Conservation (phyloP, 2,329 filamentous ascomycete species). For the Diplodia intermedia region DNA sequence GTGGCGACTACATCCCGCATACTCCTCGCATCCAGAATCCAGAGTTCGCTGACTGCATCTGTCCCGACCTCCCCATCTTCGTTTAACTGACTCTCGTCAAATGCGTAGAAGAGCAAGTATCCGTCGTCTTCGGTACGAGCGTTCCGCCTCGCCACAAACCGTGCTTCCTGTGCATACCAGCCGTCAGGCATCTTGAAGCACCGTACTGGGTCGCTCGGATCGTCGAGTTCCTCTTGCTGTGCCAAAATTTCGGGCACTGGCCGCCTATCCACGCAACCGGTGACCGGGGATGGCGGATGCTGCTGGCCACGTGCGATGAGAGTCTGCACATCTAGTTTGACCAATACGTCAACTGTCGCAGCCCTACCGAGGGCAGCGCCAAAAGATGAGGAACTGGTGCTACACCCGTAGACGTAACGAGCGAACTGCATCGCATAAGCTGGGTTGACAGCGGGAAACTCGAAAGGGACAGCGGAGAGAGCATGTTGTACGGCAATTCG, state of each 20-base stretch:
- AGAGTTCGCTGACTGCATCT: conserved; percentile 64
- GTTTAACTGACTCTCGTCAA: conserved; percentile 71
- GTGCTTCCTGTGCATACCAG: conserved; percentile 71
- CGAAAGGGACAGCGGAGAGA: conserved; percentile 69
- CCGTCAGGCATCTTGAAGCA: conserved; percentile 67
- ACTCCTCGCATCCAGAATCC: conserved; percentile 69
- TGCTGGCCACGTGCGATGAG: conserved; percentile 62
- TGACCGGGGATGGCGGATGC: conserved; percentile 57
- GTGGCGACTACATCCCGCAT: conserved; percentile 68
- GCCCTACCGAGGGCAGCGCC: conserved; percentile 67
- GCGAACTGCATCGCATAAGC: conserved; percentile 63
- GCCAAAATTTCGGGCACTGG: conserved; percentile 60
- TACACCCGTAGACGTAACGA: conserved; percentile 72
- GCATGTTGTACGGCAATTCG: conserved; percentile 72
- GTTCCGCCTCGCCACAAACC: conserved; percentile 63
- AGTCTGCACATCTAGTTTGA: conserved; percentile 64
- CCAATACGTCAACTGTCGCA: conserved; percentile 70
- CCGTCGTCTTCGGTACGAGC: conserved; percentile 67
- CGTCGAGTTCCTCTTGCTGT: conserved; percentile 40
- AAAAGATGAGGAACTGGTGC: conserved; percentile 63
- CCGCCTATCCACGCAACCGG: conserved; percentile 68
- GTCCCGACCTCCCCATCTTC: conserved; percentile 54
- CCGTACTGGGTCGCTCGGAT: conserved; percentile 62
- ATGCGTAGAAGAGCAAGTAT: conserved; percentile 72
- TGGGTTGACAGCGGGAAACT: conserved; percentile 69